Base-by-base conservation (phyloP, 306 rosid genomes). In the Prunus campanulata region DNA sequence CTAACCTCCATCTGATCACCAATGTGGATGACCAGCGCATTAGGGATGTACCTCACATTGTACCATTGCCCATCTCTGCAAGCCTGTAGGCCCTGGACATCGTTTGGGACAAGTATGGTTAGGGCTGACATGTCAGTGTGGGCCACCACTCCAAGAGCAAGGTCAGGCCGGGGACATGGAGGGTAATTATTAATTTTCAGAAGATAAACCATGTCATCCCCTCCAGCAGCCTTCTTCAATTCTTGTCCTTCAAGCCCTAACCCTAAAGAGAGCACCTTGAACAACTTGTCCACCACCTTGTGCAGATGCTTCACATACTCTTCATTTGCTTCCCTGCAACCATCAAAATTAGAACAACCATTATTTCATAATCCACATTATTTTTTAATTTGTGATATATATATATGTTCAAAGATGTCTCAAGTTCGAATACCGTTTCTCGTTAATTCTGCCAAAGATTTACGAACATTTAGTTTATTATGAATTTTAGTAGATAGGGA, bases 171-270 rank as follows among this genome's bases (percentile, higher is more conserved):
- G 5, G 93, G 92, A 47, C 96, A 93, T 2, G 97, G 96, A 22
- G 96, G 98, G 66, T 91, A 93, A 46, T 93, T 91, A 61, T 93
- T 93, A n/a, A 93, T 90, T 77, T 93, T 93, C 27, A 91, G 64
- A 39, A 90, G 86, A 73, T 90, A 72, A 35, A 67, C 83, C 80
- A 93, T 49, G 0, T 86, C 75, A 2, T 91, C 96, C 20, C 90
- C 93, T 7, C 95, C 90, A 0, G 79, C 79, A 3, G 68, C 82
- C 66, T 90, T 83, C 82, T 84, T 86, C 6, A 93, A 27, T 15
- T 87, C 96, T 8, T 85, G 52, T 12, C 54, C 91, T 79, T 86
- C 90, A 18, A 93, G 90, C 19, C 92, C 97, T 24, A 91, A 62
- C 35, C 91, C 98, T 25, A 61, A 32, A 0, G 91, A 86, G 70